A percentile compares a stretch with the other conserved stretches of the same genome.
phyloP scores from a whole-genome alignment of 2,329 filamentous ascomycete genomes.

The Malbranchea cinnamomea region DNA sequence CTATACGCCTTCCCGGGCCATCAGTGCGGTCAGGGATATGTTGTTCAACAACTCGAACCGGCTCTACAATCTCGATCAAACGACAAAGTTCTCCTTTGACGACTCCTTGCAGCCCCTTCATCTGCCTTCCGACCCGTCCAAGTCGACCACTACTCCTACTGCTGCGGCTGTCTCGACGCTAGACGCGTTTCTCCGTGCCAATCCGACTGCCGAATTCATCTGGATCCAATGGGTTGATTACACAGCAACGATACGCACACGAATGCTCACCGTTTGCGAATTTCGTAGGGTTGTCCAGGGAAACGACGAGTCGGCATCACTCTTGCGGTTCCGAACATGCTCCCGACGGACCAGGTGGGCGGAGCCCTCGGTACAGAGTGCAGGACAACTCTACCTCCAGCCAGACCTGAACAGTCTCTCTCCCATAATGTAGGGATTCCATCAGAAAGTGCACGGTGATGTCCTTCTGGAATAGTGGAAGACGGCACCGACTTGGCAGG shows the following conservation, averaged over 20 bases:
- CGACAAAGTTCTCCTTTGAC: slow-evolving; percentile 12
- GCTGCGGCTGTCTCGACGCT: too few species aligned
- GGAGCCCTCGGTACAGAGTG: slow-evolving; percentile 38
- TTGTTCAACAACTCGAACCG: slow-evolving; percentile 64
- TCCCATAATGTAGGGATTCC: slow-evolving; percentile 38
- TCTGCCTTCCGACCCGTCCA: slow-evolving; percentile 3
- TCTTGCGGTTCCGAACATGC: slow-evolving; percentile 46
- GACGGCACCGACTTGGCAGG: slow-evolving; percentile 36
- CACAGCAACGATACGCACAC: slow-evolving; percentile 51
- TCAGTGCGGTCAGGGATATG: slow-evolving; percentile 49
- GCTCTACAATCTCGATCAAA: slow-evolving; percentile 49
- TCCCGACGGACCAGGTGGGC: slow-evolving; percentile 50
- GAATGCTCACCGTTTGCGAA: slow-evolving; percentile 50
- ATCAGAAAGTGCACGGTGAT: slow-evolving; percentile 49
- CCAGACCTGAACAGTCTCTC: slow-evolving; percentile 52
- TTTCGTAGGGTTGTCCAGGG: slow-evolving; percentile 34
- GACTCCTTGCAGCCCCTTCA: slow-evolving; percentile 4
- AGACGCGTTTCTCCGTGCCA: too few species aligned
- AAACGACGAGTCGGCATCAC: slow-evolving; percentile 46
- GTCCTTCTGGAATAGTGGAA: slow-evolving; percentile 47
- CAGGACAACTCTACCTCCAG: slow-evolving; percentile 51
- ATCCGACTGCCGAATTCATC: slow-evolving; percentile 46
- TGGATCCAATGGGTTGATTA: slow-evolving; percentile 67
- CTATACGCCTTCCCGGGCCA: slow-evolving; percentile 46
- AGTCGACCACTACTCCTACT: slow-evolving; percentile 5